Conservation (phyloP, 805 yeast genomes). For the Schizosaccharomyces pombe region DNA sequence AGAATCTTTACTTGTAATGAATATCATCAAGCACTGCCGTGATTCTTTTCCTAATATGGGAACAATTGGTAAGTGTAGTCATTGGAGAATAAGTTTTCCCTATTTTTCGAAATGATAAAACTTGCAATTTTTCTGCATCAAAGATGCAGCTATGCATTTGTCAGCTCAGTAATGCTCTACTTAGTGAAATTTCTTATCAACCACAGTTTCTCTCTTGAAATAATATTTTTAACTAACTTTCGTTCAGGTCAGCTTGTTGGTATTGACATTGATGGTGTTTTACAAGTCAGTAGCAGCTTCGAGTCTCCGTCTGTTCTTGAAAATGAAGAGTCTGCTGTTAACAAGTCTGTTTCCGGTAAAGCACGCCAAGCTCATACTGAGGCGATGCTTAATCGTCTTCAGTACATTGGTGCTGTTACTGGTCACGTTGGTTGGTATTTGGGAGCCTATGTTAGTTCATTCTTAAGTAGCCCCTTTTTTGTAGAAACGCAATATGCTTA, state of each 20-base stretch:
- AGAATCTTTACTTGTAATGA: conserved; percentile 2
- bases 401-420: conserved; percentile 38
- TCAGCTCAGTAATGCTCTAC: not conserved
- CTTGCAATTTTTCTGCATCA: no score
- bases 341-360: conserved; percentile 35
- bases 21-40: conserved; percentile 3
- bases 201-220: no score
- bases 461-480: conserved; percentile 29
- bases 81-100: no score
- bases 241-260: conserved; percentile 57
- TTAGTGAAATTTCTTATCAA: not conserved
- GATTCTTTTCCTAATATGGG: not conserved
- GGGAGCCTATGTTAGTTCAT: conserved; percentile 43
- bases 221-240: no score
- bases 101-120: no score
- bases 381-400: conserved; percentile 39
- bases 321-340: conserved; percentile 12
- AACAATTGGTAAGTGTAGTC: not conserved
- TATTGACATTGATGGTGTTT: conserved; percentile 26
- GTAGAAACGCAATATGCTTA: conserved; percentile 46
- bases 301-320: conserved; percentile 29
- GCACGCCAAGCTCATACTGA: conserved; percentile 44
- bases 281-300: conserved; percentile 33
- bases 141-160: not conserved
- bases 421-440: conserved; percentile 68